phyloP scores from a whole-genome alignment of 2,329 filamentous ascomycete species.

The Colletotrichum somersetense region DNA sequence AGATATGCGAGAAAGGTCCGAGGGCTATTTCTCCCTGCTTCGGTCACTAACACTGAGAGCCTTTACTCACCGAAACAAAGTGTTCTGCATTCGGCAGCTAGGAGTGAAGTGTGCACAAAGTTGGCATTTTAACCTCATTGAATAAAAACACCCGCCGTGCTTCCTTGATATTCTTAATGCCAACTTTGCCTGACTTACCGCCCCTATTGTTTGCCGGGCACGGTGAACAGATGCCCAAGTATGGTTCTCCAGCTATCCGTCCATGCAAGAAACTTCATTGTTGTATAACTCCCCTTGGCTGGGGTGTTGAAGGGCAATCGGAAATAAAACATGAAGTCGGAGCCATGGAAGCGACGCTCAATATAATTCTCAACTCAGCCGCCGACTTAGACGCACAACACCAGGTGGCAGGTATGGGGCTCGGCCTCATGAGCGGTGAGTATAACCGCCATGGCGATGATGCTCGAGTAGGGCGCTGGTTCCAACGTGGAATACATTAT shows the following conservation, averaged over 20 bases:
- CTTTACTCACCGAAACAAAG: neutral
- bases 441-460: neutral
- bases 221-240: neutral
- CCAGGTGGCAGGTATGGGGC: neutral
- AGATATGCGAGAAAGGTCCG: neutral
- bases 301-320: neutral
- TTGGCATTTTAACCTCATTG: neutral
- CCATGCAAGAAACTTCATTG: neutral
- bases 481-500: neutral
- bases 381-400: neutral
- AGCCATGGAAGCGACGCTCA: neutral
- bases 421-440: neutral
- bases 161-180: neutral
- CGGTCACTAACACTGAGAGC: neutral
- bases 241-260: neutral
- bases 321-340: neutral
- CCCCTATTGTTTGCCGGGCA: accelerated
- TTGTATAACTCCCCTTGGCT: neutral
- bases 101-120: neutral
- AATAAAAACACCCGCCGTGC: neutral
- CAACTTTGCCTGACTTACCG: neutral
- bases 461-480: neutral
- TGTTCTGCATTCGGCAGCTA: neutral
- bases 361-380: neutral
- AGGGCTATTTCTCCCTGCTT: neutral